These are phyloP conservation scores for Zygoascus hellenicus DNA, from an alignment of 1,139 yeast species.

Conservation along the genomic window DNA sequence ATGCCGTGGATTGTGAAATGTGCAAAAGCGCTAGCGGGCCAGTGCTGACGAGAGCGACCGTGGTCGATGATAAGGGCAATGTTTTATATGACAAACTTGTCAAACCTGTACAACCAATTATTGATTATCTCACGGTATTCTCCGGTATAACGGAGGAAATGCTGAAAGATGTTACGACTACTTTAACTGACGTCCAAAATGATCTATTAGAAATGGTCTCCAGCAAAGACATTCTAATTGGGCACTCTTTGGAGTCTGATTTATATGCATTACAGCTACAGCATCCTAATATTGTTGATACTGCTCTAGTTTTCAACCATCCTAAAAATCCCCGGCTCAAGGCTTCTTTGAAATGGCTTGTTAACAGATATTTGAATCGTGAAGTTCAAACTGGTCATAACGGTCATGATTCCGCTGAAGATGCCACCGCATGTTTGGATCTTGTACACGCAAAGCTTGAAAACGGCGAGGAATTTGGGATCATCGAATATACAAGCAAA, in stretches of 20 bases:
- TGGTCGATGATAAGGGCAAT: slow-evolving; percentile 57
- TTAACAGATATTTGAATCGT: slow-evolving; percentile 48
- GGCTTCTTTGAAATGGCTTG: slow-evolving; percentile 68
- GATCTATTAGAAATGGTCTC: slow-evolving; percentile 54
- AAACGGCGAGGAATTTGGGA: slow-evolving; percentile 64
- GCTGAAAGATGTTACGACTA: slow-evolving; percentile 56
- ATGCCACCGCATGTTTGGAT: slow-evolving; percentile 75
- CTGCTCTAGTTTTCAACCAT: slow-evolving; percentile 77
- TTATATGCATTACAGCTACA: slow-evolving; percentile 72
- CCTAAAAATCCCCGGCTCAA: slow-evolving; percentile 72
- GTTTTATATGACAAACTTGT: slow-evolving; percentile 68
- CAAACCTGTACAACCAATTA: slow-evolving; percentile 65
- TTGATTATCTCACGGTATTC: slow-evolving; percentile 72
- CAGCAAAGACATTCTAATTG: slow-evolving; percentile 60
- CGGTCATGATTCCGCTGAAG: slow-evolving; percentile 88
- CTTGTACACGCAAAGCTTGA: slow-evolving; percentile 62
- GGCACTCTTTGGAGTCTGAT: slow-evolving; percentile 93
- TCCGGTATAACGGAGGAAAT: slow-evolving; percentile 81
- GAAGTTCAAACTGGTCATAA: slow-evolving; percentile 55
- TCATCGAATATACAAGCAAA: slow-evolving; percentile 18
- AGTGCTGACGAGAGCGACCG: slow-evolving; percentile 71
- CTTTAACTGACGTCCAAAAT: slow-evolving; percentile 60
- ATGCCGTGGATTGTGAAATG: slow-evolving; percentile 93
- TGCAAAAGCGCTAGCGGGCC: slow-evolving; percentile 57
- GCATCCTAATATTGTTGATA: slow-evolving; percentile 72